These are phyloP conservation scores for Mimosa bimucronata DNA, from an alignment of 306 rosid genomes.

Conservation along the genomic window DNA sequence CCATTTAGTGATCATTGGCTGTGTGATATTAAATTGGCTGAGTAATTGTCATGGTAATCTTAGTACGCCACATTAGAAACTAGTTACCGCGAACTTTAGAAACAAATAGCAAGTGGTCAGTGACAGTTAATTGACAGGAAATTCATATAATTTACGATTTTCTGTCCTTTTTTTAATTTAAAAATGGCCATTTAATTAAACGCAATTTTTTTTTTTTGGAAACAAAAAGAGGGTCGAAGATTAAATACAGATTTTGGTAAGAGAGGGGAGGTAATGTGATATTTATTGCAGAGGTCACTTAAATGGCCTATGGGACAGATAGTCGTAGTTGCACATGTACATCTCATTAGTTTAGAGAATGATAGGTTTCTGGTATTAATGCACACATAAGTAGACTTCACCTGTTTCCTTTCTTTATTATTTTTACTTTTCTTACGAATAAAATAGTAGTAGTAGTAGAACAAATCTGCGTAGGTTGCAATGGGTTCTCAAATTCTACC, in stretches of 20 bases:
- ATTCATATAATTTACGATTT: not conserved
- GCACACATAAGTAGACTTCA: slow-evolving; percentile 37
- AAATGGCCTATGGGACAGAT: slow-evolving; percentile 24
- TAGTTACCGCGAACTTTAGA: not conserved
- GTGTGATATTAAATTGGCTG: not conserved
- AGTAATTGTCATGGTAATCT: too few species aligned
- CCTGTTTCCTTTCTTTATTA: not conserved
- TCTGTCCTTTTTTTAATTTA: not conserved
- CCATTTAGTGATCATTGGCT: not conserved
- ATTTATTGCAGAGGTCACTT: slow-evolving; percentile 6
- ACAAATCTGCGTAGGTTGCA: not conserved
- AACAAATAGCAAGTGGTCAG: not conserved
- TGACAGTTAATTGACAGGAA: not conserved
- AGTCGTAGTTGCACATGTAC: slow-evolving; percentile 10
- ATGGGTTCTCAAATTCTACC: not conserved
- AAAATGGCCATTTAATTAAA: too few species aligned
- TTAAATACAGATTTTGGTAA: slow-evolving; percentile 20
- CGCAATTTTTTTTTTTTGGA: too few species aligned
- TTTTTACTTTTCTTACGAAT: not conserved
- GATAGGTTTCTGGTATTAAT: slow-evolving; percentile 36
- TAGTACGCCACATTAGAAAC: not conserved
- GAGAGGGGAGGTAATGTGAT: slow-evolving; percentile 8
- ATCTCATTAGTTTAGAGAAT: slow-evolving; percentile 35
- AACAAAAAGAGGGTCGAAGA: slow-evolving; percentile 6
- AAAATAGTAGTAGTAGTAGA: too few species aligned